phyloP scores from a whole-genome alignment of 1,139 yeast genomes.

The Debaryomycetaceae sp. region DNA sequence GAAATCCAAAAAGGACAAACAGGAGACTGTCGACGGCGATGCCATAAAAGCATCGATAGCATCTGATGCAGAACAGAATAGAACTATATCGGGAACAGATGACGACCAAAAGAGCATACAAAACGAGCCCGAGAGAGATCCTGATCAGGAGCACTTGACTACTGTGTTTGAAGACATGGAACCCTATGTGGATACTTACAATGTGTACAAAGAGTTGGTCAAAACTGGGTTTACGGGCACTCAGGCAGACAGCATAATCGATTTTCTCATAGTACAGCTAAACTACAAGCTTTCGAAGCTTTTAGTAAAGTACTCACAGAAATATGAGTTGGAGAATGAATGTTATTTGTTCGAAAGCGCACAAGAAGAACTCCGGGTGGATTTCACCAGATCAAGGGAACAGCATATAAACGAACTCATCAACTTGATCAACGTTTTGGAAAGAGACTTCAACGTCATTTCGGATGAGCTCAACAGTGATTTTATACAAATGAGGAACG shows the following conservation, averaged over 20 bases:
- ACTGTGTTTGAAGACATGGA: constrained; percentile 42
- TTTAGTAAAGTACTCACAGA: constrained; percentile 57
- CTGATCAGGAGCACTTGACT: constrained; percentile 18
- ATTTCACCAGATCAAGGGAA: constrained; percentile 71
- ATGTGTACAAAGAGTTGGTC: constrained; percentile 37
- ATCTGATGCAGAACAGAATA: neutral
- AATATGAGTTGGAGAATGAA: constrained; percentile 78
- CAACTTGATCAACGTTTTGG: constrained; percentile 63
- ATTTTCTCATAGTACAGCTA: constrained; percentile 47
- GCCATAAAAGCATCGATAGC: constrained; percentile 1
- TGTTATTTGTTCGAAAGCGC: constrained; percentile 89
- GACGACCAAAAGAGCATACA: neutral
- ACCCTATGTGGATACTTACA: constrained; percentile 52
- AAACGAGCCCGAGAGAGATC: constrained; percentile 6
- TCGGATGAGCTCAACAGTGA: constrained; percentile 77
- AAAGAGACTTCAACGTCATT: constrained; percentile 65
- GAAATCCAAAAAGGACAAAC: neutral
- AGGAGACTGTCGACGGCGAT: neutral
- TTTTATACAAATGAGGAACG: constrained; percentile 63
- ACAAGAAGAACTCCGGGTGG: constrained; percentile 80
- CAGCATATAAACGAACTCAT: constrained; percentile 66
- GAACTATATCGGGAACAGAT: neutral
- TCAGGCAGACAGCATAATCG: constrained; percentile 54
- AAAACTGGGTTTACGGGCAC: constrained; percentile 48
- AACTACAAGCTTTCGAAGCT: constrained; percentile 55